phyloP scores from a whole-genome alignment of 768 basidiomycete genomes.

The Boletus barrowsii region DNA sequence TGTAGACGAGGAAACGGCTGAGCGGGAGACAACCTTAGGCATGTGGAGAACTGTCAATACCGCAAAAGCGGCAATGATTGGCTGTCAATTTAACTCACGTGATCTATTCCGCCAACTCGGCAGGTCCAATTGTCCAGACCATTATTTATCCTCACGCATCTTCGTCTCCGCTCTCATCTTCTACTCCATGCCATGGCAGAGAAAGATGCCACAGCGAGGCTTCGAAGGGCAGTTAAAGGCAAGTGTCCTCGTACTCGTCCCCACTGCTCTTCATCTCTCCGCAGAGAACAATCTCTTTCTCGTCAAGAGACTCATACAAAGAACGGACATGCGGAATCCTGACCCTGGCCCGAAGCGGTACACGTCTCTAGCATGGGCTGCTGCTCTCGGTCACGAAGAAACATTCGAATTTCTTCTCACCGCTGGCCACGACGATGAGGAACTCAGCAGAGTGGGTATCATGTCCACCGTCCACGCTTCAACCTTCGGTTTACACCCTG shows the following conservation, averaged over 20 bases:
- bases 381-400: slow-evolving; percentile 83
- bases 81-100: slow-evolving; percentile 22
- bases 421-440: slow-evolving; percentile 90
- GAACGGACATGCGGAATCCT: slow-evolving; percentile 88
- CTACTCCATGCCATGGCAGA: slow-evolving; percentile 74
- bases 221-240: slow-evolving; percentile 83
- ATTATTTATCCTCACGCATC: slow-evolving; percentile 19
- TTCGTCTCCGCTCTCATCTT: slow-evolving; percentile 22
- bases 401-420: slow-evolving; percentile 88
- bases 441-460: slow-evolving; percentile 76
- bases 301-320: slow-evolving; percentile 81
- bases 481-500: slow-evolving; percentile 16
- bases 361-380: slow-evolving; percentile 91
- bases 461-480: slow-evolving; percentile 3
- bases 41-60: slow-evolving; percentile 38
- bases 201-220: slow-evolving; percentile 71
- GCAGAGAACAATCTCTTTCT: slow-evolving; percentile 94
- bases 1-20: slow-evolving; percentile 83
- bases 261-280: slow-evolving; percentile 15
- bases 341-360: slow-evolving; percentile 72
- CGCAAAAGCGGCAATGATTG: neutral
- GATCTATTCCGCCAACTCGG: slow-evolving; percentile 17
- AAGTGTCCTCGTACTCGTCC: slow-evolving; percentile 3
- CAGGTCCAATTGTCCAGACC: slow-evolving; percentile 25
- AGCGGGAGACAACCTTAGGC: slow-evolving; percentile 92